Evolutionary conservation across 163 green algal species (phyloP), one percentile per base, ranked within the genome.

Genomic region (Dunaliella salina): DNA sequence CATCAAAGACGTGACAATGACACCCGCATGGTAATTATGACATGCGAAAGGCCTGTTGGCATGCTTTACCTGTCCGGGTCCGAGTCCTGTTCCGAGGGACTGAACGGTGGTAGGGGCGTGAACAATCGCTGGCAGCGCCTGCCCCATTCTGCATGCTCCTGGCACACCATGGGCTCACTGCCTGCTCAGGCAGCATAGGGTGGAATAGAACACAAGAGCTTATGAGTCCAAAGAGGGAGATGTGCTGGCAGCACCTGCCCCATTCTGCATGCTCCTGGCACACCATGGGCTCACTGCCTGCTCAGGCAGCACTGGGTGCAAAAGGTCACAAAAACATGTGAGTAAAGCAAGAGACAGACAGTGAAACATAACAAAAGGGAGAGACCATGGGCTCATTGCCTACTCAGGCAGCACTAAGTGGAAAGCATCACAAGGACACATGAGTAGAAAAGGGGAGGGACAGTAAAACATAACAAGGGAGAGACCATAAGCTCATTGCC

Each of bases 111-210:
- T 71, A 96, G 88, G 0, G 57, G 88, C 11, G 83, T 45, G 59
- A 94, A 90, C 34, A 91, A 85, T 11, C 80, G 24, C 84, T 94
- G 86, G 85, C 98, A 97, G 20, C 86, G 33, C 12, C 79, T 13
- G 29, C 96, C 96, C 95, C 96, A 98, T 18, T 93, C 87, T 1
- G 85, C 87, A 88, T 99, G 97, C 17, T 93, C 95, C 1, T 87
- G 63, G 87, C 92, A 98, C 17, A 99, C 95, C 12, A 91, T 80
- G 17, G 88, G 81, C 4, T 94, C 90, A 81, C 98, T 93, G 8
- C 97, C 97, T 79, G 80, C 63, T n/a, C 78, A 80, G 17, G 63
- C 29, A 57, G 80, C 80, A 57, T 0, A 29, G 26, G 33, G 17
- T 25, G 32, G 80, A 18, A 35, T 29, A 18, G 17, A 35, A 8